Evolutionary conservation across 805 yeast genomes (phyloP).

Genomic region (Myxozyma vanderwaltii): DNA sequence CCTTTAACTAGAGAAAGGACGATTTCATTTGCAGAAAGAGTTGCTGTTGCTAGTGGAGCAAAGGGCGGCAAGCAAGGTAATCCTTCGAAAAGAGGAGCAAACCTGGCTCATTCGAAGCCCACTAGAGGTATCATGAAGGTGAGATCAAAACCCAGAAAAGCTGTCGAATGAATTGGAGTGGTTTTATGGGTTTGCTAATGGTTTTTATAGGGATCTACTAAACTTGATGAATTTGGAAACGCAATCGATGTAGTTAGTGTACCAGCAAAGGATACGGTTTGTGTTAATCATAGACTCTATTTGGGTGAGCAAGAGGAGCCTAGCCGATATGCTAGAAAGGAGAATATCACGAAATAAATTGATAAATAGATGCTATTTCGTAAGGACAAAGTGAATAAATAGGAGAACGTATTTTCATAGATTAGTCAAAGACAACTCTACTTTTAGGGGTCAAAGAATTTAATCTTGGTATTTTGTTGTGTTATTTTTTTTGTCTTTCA

Average conservation of each 20-base stretch:
- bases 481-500: too few species aligned
- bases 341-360: background rate
- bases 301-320: slow-evolving; percentile 30
- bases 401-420: too few species aligned
- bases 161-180: background rate
- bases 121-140: slow-evolving; percentile 28
- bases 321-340: slow-evolving; percentile 24
- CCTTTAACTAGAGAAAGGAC: slow-evolving; percentile 23
- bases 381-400: too few species aligned
- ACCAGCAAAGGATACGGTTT: slow-evolving; percentile 14
- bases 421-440: too few species aligned
- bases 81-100: background rate
- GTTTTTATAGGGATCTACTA: background rate
- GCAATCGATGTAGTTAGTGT: slow-evolving; percentile 2
- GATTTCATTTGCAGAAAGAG: slow-evolving; percentile 19
- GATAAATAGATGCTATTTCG: too few species aligned
- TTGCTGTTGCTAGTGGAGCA: background rate
- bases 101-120: background rate
- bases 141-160: background rate
- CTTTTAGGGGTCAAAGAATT: too few species aligned
- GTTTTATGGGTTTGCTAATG: background rate
- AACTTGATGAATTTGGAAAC: slow-evolving; percentile 29
- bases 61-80: background rate
- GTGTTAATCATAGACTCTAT: slow-evolving; percentile 22
- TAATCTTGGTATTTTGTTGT: too few species aligned